Conservation (phyloP, 2,329 filamentous ascomycete species). For the Fusarium sublunatum region DNA sequence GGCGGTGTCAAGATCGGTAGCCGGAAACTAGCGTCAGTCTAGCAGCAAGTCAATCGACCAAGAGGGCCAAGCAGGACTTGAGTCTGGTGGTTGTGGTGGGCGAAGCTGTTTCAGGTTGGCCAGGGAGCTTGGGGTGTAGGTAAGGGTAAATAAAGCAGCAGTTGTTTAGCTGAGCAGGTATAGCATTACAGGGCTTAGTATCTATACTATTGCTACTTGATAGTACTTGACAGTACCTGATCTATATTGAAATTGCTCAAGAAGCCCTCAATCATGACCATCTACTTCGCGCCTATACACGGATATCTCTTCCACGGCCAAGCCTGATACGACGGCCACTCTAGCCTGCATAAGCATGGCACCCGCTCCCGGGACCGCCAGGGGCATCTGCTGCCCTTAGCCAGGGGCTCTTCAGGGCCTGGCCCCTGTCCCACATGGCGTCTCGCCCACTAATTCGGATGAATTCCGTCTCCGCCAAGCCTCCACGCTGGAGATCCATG, state of each 20-base stretch:
- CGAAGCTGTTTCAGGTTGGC: slow-evolving; percentile 44
- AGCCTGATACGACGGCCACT: slow-evolving; percentile 16
- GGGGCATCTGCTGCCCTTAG: slow-evolving; percentile 33
- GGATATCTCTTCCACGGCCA: slow-evolving; percentile 4
- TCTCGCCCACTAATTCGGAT: slow-evolving; percentile 23
- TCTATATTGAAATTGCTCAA: no score
- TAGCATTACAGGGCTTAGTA: no score
- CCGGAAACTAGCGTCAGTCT: slow-evolving; percentile 22
- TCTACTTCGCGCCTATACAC: no score
- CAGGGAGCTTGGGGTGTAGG: background rate
- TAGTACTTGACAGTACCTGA: no score
- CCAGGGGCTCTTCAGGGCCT: slow-evolving; percentile 30
- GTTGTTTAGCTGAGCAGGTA: no score
- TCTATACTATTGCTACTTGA: no score
- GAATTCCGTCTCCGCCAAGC: slow-evolving; percentile 9
- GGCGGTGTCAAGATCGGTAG: slow-evolving; percentile 44
- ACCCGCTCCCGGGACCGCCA: slow-evolving; percentile 15
- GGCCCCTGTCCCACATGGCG: slow-evolving; percentile 38
- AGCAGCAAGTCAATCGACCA: background rate
- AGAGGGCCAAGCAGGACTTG: background rate
- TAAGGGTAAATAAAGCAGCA: background rate
- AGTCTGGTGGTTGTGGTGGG: slow-evolving; percentile 34
- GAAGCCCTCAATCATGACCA: no score
- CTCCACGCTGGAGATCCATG: slow-evolving; percentile 1
- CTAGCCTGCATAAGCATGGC: slow-evolving; percentile 30